Percentiles rank a stretch among this genome's conserved stretches.
Conservation (phyloP, 2,329 filamentous ascomycete species). For the Paecilomyces sp. region DNA sequence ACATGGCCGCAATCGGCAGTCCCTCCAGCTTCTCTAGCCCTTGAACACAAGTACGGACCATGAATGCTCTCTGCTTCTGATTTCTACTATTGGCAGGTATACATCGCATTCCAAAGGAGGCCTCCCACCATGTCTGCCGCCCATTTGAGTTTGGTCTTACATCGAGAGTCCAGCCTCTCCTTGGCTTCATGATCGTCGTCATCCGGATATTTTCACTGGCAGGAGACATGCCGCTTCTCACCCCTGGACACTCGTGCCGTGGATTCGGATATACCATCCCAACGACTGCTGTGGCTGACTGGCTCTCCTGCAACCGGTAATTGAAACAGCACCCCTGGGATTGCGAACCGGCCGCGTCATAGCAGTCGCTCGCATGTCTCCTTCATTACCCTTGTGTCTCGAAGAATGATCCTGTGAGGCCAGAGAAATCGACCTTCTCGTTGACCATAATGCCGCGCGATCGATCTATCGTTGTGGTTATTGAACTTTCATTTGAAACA, state of each 20-base stretch:
- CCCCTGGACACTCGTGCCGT: background rate
- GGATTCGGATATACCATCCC: background rate
- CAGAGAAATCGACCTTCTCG: background rate
- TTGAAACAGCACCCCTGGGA: background rate
- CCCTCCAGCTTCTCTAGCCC: background rate
- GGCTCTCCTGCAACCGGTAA: background rate
- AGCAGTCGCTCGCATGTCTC: background rate
- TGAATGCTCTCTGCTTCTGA: background rate
- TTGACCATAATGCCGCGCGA: background rate
- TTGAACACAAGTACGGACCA: background rate
- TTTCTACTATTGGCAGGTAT: background rate
- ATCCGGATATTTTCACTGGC: background rate
- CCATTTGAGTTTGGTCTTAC: background rate
- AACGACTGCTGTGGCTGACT: background rate
- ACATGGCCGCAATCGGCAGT: background rate
- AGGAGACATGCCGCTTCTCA: background rate
- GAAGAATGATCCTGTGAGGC: background rate
- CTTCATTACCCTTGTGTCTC: background rate
- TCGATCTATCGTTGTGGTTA: background rate
- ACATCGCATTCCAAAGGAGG: background rate
- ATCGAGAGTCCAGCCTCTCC: background rate
- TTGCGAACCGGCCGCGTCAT: background rate
- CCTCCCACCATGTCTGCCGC: background rate
- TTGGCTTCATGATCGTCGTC: background rate
- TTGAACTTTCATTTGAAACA: background rate